phyloP scores from a whole-genome alignment of 148 eudicot species.

The Drosera capensis region DNA sequence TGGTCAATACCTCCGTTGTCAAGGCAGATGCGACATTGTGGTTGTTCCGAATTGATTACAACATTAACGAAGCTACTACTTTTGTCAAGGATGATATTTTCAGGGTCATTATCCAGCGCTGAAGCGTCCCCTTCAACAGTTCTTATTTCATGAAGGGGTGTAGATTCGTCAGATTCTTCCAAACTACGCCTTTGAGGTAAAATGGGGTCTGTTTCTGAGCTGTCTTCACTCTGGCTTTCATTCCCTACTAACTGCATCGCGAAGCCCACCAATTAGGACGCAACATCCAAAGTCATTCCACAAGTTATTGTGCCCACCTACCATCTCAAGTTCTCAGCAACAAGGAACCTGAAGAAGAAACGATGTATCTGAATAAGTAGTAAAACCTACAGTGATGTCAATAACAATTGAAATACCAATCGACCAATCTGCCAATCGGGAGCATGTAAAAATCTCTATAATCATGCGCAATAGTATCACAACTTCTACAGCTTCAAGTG shows the following conservation, averaged over 20 bases:
- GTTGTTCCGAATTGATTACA: too few species aligned
- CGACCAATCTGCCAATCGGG: too few species aligned
- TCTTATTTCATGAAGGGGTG: conserved; percentile 63
- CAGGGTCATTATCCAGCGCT: conserved; percentile 17
- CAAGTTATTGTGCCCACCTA: conserved; percentile 16
- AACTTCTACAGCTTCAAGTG: too few species aligned
- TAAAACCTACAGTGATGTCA: too few species aligned
- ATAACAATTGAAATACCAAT: too few species aligned
- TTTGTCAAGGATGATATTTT: conserved; percentile 29
- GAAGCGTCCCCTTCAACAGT: conserved; percentile 32
- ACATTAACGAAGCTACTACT: conserved; percentile 35
- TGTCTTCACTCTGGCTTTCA: conserved; percentile 40
- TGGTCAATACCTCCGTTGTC: conserved; percentile 49
- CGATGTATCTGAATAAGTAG: background rate
- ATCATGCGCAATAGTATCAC: too few species aligned
- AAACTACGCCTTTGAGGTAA: conserved; percentile 29
- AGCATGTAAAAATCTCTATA: too few species aligned
- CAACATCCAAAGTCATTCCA: conserved; percentile 24
- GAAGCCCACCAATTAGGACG: conserved; percentile 15
- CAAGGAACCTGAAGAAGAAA: conserved; percentile 28
- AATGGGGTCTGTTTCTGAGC: conserved; percentile 85
- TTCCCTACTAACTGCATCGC: conserved; percentile 61
- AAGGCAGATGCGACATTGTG: conserved; percentile 93
- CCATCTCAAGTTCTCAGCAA: conserved; percentile 31
- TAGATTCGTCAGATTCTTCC: conserved; percentile 30